phyloP scores from a whole-genome alignment of 257 asterid genomes.

The Schizonepeta tenuifolia region DNA sequence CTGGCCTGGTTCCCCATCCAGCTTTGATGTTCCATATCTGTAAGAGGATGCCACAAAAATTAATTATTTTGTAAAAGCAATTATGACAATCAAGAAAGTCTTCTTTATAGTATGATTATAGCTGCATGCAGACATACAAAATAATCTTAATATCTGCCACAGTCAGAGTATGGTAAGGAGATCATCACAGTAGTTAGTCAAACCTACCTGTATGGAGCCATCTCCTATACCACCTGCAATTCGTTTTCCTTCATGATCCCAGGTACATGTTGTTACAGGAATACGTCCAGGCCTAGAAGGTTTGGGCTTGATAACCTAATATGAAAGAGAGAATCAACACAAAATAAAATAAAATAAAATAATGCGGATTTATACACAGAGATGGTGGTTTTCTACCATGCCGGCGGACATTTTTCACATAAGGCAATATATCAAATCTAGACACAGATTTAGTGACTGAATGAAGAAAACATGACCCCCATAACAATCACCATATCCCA shows the following conservation, averaged over 20 bases:
- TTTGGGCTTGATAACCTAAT: slow-evolving; percentile 91
- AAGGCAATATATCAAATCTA: neutral
- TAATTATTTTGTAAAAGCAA: slow-evolving; percentile 9
- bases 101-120: slow-evolving; percentile 1
- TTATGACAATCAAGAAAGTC: neutral
- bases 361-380: slow-evolving; percentile 4
- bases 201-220: slow-evolving; percentile 86
- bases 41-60: slow-evolving; percentile 22
- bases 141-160: neutral
- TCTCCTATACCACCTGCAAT: slow-evolving; percentile 93
- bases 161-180: neutral
- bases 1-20: slow-evolving; percentile 99
- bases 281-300: slow-evolving; percentile 89
- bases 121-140: slow-evolving; percentile 1
- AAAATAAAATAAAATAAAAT: neutral
- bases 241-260: slow-evolving; percentile 93
- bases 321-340: slow-evolving; percentile 39
- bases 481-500: slow-evolving; percentile 10
- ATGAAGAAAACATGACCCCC: slow-evolving; percentile 27
- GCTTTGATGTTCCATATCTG: slow-evolving; percentile 95
- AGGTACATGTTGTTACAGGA: slow-evolving; percentile 88
- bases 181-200: slow-evolving; percentile 14
- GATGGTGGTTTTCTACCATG: slow-evolving; percentile 20
- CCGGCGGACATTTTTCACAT: neutral
- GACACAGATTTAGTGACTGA: neutral